A percentile compares a stretch with the other conserved stretches of the same genome.
phyloP scores from a whole-genome alignment of 495 filamentous ascomycete genomes.

The Diplogelasinospora grovesii region DNA sequence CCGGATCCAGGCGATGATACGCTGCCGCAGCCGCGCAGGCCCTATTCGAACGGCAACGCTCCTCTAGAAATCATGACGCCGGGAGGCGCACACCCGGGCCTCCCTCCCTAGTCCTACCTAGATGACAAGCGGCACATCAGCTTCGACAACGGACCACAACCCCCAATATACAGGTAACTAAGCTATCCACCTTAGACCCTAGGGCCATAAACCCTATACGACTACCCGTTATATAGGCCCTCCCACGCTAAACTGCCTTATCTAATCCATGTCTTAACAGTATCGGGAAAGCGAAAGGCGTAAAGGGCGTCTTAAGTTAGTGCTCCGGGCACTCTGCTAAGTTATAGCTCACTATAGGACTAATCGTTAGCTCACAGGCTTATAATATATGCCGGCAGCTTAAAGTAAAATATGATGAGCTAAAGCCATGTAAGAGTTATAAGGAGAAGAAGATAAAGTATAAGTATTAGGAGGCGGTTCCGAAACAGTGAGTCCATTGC shows the following conservation, averaged over 20 bases:
- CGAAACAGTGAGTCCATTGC: constrained; percentile 51
- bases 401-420: constrained; percentile 66
- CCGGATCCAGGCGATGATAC: constrained; percentile 40
- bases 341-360: constrained; percentile 4
- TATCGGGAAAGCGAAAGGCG: constrained; percentile 40
- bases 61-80: constrained; percentile 30
- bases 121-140: constrained; percentile 41
- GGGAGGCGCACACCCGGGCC: constrained; percentile 23
- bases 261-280: constrained; percentile 26
- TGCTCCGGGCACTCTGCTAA: constrained; percentile 1
- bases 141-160: constrained; percentile 35
- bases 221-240: constrained; percentile 25
- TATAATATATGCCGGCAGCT: constrained; percentile 60
- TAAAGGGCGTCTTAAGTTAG: constrained; percentile 43
- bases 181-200: constrained; percentile 39
- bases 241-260: constrained; percentile 21
- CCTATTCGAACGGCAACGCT: constrained; percentile 35
- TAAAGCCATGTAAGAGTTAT: constrained; percentile 51
- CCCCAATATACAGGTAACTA: constrained; percentile 34
- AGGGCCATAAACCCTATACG: constrained; percentile 37
- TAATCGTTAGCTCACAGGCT: constrained; percentile 39
- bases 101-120: constrained; percentile 23
- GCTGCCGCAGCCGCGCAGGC: constrained; percentile 36
- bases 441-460: constrained; percentile 51
- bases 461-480: constrained; percentile 59